Evolutionary conservation across 2,329 filamentous ascomycete species (phyloP).

Genomic region (Trichoderma sp.): DNA sequence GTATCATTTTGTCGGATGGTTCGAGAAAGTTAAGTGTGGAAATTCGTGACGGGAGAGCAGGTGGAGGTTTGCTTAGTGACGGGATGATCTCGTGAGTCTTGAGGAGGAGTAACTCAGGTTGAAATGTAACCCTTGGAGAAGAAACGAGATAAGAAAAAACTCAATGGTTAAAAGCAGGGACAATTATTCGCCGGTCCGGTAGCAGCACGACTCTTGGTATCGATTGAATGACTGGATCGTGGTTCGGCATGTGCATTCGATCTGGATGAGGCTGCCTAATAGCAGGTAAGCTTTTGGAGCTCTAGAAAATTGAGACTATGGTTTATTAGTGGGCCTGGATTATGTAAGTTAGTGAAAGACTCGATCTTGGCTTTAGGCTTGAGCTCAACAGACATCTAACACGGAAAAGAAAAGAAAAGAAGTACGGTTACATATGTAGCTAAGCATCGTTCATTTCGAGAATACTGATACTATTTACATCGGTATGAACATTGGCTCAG

Average conservation of each 20-base stretch:
- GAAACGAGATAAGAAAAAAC: not conserved
- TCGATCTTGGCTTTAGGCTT: not conserved
- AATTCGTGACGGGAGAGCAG: not conserved
- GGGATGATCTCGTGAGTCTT: not conserved
- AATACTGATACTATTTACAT: no score
- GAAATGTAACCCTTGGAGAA: no score
- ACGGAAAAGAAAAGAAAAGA: not conserved
- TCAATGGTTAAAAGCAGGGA: not conserved
- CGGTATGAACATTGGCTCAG: no score
- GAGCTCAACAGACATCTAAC: not conserved
- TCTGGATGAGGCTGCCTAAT: not conserved
- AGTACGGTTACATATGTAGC: no score
- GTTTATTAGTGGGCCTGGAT: conserved; percentile 1
- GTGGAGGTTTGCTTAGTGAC: not conserved
- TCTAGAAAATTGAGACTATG: conserved; percentile 1
- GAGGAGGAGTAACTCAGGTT: not conserved
- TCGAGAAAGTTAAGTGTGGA: not conserved
- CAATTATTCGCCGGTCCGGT: not conserved
- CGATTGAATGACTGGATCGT: not conserved
- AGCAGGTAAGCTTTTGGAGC: not conserved
- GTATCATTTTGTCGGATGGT: conserved; percentile 54
- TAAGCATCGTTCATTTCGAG: no score
- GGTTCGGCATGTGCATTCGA: not conserved
- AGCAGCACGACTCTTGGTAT: not conserved
- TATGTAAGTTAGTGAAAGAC: not conserved